These are phyloP conservation scores for Thalassia testudinum DNA, from an alignment of 116 monocot genomes.

Conservation along the genomic window DNA sequence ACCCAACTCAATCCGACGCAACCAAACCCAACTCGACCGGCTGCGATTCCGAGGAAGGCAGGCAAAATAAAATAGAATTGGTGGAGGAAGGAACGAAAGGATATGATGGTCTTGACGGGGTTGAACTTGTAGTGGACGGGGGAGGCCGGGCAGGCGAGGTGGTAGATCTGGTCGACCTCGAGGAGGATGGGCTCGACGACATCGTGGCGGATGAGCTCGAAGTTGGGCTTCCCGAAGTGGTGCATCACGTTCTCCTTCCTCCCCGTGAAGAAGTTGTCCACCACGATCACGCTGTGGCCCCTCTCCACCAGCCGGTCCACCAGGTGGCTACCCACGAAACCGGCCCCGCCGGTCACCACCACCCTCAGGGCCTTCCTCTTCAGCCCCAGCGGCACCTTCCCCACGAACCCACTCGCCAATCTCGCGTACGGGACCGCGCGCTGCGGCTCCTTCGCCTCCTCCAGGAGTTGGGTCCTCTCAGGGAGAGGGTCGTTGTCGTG, in stretches of 20 bases:
- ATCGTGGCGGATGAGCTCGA: constrained; percentile 84
- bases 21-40: no score
- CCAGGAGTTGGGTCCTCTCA: background rate
- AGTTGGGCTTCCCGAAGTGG: constrained; percentile 72
- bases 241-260: constrained; percentile 94
- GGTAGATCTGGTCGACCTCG: constrained; percentile 99
- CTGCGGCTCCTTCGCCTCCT: constrained; percentile 2
- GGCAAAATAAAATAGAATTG: no score
- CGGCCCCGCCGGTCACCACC: constrained; percentile 83
- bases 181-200: constrained; percentile 88
- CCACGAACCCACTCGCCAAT: constrained; percentile 17
- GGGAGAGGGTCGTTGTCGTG: background rate
- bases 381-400: constrained; percentile 65
- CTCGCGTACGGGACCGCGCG: constrained; percentile 1
- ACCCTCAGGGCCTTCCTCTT: constrained; percentile 65
- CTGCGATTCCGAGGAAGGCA: no score
- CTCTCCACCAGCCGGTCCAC: constrained; percentile 73
- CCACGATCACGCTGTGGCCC: constrained; percentile 81
- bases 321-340: constrained; percentile 89
- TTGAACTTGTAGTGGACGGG: constrained; percentile 99
- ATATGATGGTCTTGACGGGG: constrained; percentile 99
- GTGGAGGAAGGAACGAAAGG: no score
- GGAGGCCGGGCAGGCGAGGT: constrained; percentile 94
- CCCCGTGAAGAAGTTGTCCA: constrained; percentile 94
- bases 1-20: no score